Base-by-base conservation (phyloP, 192 early-diverging fungal genomes). In the Dimargaris cristalligena region DNA sequence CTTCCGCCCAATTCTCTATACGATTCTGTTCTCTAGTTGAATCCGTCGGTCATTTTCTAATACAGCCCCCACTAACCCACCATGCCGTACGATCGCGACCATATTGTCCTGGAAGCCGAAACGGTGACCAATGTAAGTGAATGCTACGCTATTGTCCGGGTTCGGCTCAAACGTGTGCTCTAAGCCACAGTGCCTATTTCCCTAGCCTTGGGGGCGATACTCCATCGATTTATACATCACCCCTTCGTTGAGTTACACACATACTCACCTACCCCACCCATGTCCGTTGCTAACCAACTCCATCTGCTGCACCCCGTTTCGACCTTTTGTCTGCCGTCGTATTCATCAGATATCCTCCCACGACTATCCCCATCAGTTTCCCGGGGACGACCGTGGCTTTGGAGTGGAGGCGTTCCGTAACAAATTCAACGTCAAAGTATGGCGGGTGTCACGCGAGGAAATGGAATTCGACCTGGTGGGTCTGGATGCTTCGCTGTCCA, bases 391-490 rank as follows among this genome's bases (percentile, higher is more conserved):
- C 62, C 63, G 74, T 33, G 59, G 66, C 13, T 86, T 77, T 75
- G 69, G 85, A 60, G 69, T 87, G 34, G 78, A 85, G 52, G 66
- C 70, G 57, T 88, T 90, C 69, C 80, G 79, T 60, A 64, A 90
- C 86, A 81, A 75, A 54, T 83, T 91, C 69, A 74, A 79, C 52
- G 66, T 89, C 58, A 82, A 82, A 57, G 79, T 90, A 58, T 78
- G 80, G 47, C 63, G 76, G 48, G 34, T 85, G 31, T 75, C 79
- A n/a, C 66, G 80, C 52, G 70, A 72, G 34, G 81, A 86, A 48
- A 90, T 96, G 67, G 93, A 98, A 74, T 96, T 98, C 75, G 94
- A 98, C 68, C 67, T 98, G 64, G 84, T 92, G 56, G 93, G 93
- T 33, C 65, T 94, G 25, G 92, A 96, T 60, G 89, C 91, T 33